Evolutionary conservation across 345 rosid species (phyloP), one percentile per base, ranked within the genome.

Genomic region (Anastatica hierochuntica): DNA sequence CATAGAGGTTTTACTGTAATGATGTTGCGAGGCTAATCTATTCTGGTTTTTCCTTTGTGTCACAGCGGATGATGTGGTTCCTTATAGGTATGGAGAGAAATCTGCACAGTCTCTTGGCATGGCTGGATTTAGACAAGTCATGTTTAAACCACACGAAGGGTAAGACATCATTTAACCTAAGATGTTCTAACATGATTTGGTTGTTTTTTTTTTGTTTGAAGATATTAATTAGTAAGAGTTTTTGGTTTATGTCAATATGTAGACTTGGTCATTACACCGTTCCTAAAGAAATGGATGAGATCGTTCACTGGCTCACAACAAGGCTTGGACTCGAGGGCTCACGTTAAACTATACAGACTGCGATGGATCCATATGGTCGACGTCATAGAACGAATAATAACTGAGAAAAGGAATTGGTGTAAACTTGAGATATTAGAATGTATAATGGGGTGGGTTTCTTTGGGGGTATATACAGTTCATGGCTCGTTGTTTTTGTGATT

Each of bases 231-330:
- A 29, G 2, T 44, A 42, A 15, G 24, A 34, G 15, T 37, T 44
- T 51, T 44, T 19, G 23, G 53, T 11, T 37, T 45, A 10, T 68
- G 53, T 1, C 1, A 55, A 62, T 49, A 31, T 73, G 75, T 77
- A 90, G 98, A 69, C 79, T 86, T 55, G 98, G 92, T 56, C 96
- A 87, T 62, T 90, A 86, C 67, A 86, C 98, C 1, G 77, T 82
- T 20, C 98, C 92, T 2, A 80, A 63, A 60, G 96, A 90, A 70
- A 72, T 84, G 95, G 79, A 75, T 4, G 95, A 84, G 62, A 77
- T 87, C 43, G 79, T 86, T 72, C 74, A 49, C 16, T 90, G 96
- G 95, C 85, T 87, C 30, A 49, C 82, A 6, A 19, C 77, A 20
- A 77, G 76, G 73, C 74, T 84, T 18, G 84, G 85, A 47, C 96